Evolutionary conservation across 805 yeast genomes (phyloP), one percentile per base, ranked within the genome.

Genomic region (Candida palmyrensis): DNA sequence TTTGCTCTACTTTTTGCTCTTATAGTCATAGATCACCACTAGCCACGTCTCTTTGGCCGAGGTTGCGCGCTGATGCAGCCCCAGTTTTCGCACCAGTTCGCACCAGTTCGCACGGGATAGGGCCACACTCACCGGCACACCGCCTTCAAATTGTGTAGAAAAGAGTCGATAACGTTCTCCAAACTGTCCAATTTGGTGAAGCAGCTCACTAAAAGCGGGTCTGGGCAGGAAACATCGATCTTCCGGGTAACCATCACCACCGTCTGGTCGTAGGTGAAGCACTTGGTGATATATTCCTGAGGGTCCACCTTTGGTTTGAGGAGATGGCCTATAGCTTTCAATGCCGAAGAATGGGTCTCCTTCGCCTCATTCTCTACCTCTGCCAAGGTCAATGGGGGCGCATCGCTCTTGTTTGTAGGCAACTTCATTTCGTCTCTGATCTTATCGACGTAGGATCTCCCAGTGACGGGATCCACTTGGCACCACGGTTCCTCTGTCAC

Each of bases 401-500:
- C 23, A 35, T 24, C 4, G 33, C 28, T n/a, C n/a, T n/a, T 8
- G 35, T 9, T 37, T 20, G 43, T 36, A 5, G 61, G 55, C 18
- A 51, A 37, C 30, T 72, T 74, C 49, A 82, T 65, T 34, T 72
- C 70, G 23, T 75, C 77, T 31, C 80, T 58, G 18, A 82, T 58
- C 18, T 57, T 58, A 51, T 82, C 90, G 3, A 77, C 71, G 46
- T 75, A 69, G 3, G 84, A 75, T 32, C 63, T 60, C 0, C 76
- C 77, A 3, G 47, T 33, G 4, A 40, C 40, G 6, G 58, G 56
- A 36, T 77, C 71, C 5, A 79, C 66, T 4, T 66, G 57, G 38
- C 71, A 58, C 89, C 89, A 82, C 1, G 89, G 89, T 37, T 60
- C 63, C 39, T 71, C 76, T 0, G 66, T 66, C 6, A 81, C 68